phyloP scores from a whole-genome alignment of 2,329 filamentous ascomycete species.

The Venturia oleaginea region DNA sequence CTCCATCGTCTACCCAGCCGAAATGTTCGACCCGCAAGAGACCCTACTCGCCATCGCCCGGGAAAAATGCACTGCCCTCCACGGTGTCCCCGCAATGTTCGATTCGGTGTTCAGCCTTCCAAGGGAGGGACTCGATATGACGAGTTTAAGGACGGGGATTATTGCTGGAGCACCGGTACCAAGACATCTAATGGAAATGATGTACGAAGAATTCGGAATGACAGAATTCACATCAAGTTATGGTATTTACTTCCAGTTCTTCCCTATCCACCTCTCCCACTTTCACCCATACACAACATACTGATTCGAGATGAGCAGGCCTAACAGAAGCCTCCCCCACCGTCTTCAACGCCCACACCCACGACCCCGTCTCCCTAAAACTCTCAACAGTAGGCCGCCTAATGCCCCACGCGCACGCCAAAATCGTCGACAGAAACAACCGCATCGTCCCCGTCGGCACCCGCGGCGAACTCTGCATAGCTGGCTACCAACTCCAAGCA shows the following conservation, averaged over 20 bases:
- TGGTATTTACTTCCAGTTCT: slow-evolving; percentile 19
- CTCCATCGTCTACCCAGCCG: slow-evolving; percentile 66
- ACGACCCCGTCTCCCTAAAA: slow-evolving; percentile 57
- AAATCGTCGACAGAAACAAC: slow-evolving; percentile 63
- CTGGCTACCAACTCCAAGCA: slow-evolving; percentile 65
- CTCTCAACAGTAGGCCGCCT: slow-evolving; percentile 66
- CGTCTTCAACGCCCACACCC: slow-evolving; percentile 70
- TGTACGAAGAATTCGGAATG: slow-evolving; percentile 66
- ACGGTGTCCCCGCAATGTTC: slow-evolving; percentile 81
- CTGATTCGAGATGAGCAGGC: slow-evolving; percentile 27
- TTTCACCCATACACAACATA: too few species aligned
- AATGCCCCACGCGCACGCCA: slow-evolving; percentile 64
- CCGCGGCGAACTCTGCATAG: slow-evolving; percentile 66
- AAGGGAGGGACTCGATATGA: slow-evolving; percentile 38
- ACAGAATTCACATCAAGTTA: slow-evolving; percentile 52
- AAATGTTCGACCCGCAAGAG: slow-evolving; percentile 61
- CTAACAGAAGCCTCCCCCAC: slow-evolving; percentile 73
- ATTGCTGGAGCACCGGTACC: slow-evolving; percentile 73
- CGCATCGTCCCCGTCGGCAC: slow-evolving; percentile 57
- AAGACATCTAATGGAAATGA: slow-evolving; percentile 61
- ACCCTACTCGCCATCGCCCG: slow-evolving; percentile 54
- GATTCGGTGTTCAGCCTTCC: slow-evolving; percentile 49
- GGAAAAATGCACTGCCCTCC: slow-evolving; percentile 55
- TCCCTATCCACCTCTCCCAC: neutral
- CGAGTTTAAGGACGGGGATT: slow-evolving; percentile 59